Percentiles rank a stretch among this genome's conserved stretches.
Conservation (phyloP, 2,329 filamentous ascomycete genomes). For the Scedosporium dehoogii region DNA sequence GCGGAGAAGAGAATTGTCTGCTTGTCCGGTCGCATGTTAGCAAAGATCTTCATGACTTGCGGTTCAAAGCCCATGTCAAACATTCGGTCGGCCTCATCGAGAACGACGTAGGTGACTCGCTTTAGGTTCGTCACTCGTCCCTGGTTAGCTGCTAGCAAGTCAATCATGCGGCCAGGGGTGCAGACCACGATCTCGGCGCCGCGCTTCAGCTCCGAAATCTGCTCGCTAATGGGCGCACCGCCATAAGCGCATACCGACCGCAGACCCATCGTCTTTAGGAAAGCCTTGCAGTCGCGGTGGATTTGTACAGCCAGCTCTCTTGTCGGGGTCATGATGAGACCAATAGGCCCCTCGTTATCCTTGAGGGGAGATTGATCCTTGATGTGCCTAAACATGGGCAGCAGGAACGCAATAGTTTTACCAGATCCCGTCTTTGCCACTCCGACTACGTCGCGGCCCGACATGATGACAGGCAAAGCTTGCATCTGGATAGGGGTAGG, state of each 20-base stretch:
- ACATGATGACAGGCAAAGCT: constrained; percentile 91
- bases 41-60: constrained; percentile 93
- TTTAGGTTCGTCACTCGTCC: constrained; percentile 88
- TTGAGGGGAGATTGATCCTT: constrained; percentile 81
- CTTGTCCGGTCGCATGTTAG: constrained; percentile 80
- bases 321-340: constrained; percentile 86
- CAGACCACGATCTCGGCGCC: constrained; percentile 93
- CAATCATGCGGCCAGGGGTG: constrained; percentile 91
- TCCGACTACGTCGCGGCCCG: constrained; percentile 87
- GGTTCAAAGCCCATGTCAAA: constrained; percentile 99
- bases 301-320: constrained; percentile 92
- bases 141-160: constrained; percentile 84
- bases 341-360: constrained; percentile 77
- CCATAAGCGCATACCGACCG: constrained; percentile 89
- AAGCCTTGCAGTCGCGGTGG: constrained; percentile 88
- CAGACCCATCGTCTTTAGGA: constrained; percentile 75
- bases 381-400: constrained; percentile 97
- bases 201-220: constrained; percentile 92
- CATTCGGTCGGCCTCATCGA: constrained; percentile 98
- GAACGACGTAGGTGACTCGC: constrained; percentile 84
- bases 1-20: constrained; percentile 96
- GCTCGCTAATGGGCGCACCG: constrained; percentile 90
- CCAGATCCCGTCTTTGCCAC: constrained; percentile 97
- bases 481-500: constrained; percentile 94
- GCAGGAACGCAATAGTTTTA: constrained; percentile 89